phyloP scores from a whole-genome alignment of 2,329 filamentous ascomycete genomes.

The Fusarium siculi region DNA sequence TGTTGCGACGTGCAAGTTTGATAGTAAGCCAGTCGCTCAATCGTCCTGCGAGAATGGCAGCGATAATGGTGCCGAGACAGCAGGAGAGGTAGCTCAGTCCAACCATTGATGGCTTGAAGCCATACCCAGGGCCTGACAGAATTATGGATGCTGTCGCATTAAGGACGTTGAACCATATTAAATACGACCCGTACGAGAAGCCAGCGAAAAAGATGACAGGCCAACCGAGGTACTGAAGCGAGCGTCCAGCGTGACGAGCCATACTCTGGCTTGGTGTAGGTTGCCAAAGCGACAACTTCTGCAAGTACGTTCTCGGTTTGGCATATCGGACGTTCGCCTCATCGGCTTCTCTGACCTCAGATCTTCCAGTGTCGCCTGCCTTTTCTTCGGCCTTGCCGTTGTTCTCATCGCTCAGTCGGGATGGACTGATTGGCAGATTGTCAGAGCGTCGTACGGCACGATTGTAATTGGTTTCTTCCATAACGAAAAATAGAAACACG shows the following conservation, averaged over 20 bases:
- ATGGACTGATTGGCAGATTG: neutral
- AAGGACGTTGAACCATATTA: constrained; percentile 57
- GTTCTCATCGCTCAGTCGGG: constrained; percentile 11
- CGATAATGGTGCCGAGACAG: constrained; percentile 48
- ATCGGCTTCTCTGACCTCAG: constrained; percentile 15
- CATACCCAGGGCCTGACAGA: constrained; percentile 51
- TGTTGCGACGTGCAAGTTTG: constrained; percentile 52
- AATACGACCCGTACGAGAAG: constrained; percentile 55
- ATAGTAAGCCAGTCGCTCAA: constrained; percentile 54
- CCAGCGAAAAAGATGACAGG: constrained; percentile 56
- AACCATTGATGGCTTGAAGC: constrained; percentile 53
- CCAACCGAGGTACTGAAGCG: constrained; percentile 52
- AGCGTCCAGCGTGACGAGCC: constrained; percentile 51
- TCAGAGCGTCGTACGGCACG: constrained; percentile 33
- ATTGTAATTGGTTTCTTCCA: constrained; percentile 68
- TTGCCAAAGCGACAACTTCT: constrained; percentile 55
- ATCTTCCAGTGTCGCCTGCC: neutral
- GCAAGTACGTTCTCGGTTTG: constrained; percentile 51
- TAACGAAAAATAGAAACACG: constrained; percentile 63
- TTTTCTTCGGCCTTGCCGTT: neutral
- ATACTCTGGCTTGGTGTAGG: constrained; percentile 49
- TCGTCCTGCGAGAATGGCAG: constrained; percentile 46
- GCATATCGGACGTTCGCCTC: neutral
- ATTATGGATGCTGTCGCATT: constrained; percentile 56
- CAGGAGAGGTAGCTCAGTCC: constrained; percentile 53